These are phyloP conservation scores for Tylopilus cervinicoccineus DNA, from an alignment of 768 basidiomycete genomes.

Conservation along the genomic window DNA sequence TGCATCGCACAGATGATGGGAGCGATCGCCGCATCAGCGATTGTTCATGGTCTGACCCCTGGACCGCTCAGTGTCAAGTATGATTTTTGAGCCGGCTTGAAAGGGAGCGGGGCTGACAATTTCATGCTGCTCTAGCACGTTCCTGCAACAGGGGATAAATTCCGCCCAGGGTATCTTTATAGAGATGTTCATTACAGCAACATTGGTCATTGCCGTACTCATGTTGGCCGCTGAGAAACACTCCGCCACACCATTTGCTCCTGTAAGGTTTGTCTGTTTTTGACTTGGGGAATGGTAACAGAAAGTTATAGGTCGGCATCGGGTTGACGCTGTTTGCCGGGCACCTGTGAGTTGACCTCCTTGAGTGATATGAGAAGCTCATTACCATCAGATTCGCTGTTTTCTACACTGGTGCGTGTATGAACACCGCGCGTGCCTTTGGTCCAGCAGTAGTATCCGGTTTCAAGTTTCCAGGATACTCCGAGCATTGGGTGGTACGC, in stretches of 20 bases:
- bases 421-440: conserved; percentile 69
- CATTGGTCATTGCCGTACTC: conserved; percentile 58
- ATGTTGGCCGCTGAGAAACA: conserved; percentile 76
- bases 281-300: background rate
- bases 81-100: conserved; percentile 8
- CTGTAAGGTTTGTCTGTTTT: conserved; percentile 33
- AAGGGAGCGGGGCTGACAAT: conserved; percentile 1
- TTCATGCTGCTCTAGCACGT: conserved; percentile 37
- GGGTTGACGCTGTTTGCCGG: conserved; percentile 62
- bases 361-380: background rate
- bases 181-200: conserved; percentile 65
- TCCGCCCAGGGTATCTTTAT: conserved; percentile 61
- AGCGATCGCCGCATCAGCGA: conserved; percentile 54
- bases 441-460: conserved; percentile 67
- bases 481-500: conserved; percentile 61
- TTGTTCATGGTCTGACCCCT: conserved; percentile 52
- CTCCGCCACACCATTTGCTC: conserved; percentile 59
- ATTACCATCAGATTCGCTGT: conserved; percentile 46
- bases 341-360: conserved; percentile 44
- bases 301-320: conserved; percentile 47
- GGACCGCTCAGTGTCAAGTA: conserved; percentile 54
- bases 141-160: conserved; percentile 44
- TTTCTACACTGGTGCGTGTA: conserved; percentile 59
- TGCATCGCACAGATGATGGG: conserved; percentile 60
- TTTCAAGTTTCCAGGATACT: conserved; percentile 37